A percentile compares a stretch with the other conserved stretches of the same genome.
Conservation (phyloP, 2,329 filamentous ascomycete species). For the Penicillium sp. region DNA sequence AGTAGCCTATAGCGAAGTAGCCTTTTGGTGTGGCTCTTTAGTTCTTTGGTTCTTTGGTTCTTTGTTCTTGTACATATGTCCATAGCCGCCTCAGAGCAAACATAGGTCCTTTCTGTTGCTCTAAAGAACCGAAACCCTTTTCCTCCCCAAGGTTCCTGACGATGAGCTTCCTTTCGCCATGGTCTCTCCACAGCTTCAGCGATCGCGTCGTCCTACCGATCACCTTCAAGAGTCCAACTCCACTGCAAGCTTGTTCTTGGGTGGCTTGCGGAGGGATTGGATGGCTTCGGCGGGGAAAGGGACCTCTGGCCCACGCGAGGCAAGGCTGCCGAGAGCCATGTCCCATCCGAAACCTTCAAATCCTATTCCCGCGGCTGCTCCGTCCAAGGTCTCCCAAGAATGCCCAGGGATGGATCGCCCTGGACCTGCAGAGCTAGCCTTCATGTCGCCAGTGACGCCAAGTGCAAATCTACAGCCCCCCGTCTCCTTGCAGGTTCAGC, state of each 20-base stretch:
- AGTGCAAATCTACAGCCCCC: conserved; percentile 12
- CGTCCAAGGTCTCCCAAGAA: neutral
- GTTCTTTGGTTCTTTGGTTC: neutral
- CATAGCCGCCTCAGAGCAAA: neutral
- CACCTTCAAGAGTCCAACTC: conserved; percentile 38
- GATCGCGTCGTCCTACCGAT: conserved; percentile 15
- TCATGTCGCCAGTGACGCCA: conserved; percentile 26
- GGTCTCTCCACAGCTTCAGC: conserved; percentile 8
- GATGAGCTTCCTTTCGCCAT: conserved; percentile 5
- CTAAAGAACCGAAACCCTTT: neutral
- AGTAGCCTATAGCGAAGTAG: neutral
- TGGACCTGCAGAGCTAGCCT: conserved; percentile 1
- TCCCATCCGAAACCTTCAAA: neutral
- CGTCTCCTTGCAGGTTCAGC: neutral
- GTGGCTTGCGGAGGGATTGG: conserved; percentile 41
- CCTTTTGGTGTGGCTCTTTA: no score
- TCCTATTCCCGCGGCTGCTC: neutral
- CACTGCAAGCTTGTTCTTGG: conserved; percentile 44
- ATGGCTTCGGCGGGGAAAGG: conserved; percentile 29
- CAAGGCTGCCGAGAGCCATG: neutral
- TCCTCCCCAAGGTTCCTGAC: neutral
- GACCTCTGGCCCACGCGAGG: neutral
- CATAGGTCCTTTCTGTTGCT: neutral
- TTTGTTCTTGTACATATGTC: neutral
- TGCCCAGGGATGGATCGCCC: neutral